Evolutionary conservation across 495 filamentous ascomycete species (phyloP), one percentile per base, ranked within the genome.

Genomic region (Aspergillus kassunensis): DNA sequence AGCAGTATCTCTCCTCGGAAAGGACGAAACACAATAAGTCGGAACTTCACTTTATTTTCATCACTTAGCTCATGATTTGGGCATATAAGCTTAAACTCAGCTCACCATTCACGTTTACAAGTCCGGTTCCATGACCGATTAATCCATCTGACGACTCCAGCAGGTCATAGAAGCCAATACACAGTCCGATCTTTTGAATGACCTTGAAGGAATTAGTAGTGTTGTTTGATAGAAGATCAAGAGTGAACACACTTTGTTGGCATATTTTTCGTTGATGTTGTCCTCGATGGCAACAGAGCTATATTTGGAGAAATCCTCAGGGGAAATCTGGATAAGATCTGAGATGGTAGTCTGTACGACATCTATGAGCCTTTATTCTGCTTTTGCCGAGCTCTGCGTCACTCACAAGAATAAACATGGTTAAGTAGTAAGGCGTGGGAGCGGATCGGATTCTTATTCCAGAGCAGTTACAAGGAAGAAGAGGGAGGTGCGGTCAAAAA

Each of bases 251-350:
- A 90, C 87, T 68, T 90, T 92, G 74, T 98, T 95, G 45, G 92
- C 83, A 68, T 96, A 98, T 72, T 97, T 98, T 49, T 82, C 79
- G 59, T 97, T 96, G 71, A 98, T 91, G 55, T 88, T 89, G 66
- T 97, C 91, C 68, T 96, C 89, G 53, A 98, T 84, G 2, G 89
- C 88, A 29, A 86, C 78, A 6, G 75, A 72, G 59, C 87, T 91
- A 41, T 83, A 78, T 60, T 90, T 92, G 30, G 81, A 73, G 63
- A 97, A 93, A 61, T 96, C 87, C 60, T 89, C 75, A 2, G 93
- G 93, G 9, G 77, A 74, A 68, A 98, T 93, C 71, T 93, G 86
- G 47, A 98, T 87, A 56, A 97, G 78, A 75, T 98, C 93, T 52
- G 87, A 82, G 56, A 98, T 83, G 34, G 89, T 82, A 18, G 80